Conservation (phyloP, 192 early-diverging fungal species). For the Phlyctochytrium planicorne region DNA sequence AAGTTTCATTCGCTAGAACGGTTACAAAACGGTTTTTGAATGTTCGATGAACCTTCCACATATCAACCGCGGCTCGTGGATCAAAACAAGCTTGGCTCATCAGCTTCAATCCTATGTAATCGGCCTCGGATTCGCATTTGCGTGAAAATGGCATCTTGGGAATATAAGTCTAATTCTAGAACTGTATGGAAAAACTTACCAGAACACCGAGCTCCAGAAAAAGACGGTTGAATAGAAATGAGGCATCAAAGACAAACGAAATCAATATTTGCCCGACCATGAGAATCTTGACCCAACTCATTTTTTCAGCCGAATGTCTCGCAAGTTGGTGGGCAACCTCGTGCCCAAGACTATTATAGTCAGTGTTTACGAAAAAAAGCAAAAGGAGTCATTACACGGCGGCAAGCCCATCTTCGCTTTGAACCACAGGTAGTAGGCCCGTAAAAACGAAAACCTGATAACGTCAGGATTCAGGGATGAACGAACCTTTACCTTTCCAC, state of each 20-base stretch:
- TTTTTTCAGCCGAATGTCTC: slow-evolving; percentile 87
- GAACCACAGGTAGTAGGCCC: slow-evolving; percentile 79
- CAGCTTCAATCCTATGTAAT: slow-evolving; percentile 78
- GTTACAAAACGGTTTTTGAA: not conserved
- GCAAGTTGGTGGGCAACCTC: slow-evolving; percentile 93
- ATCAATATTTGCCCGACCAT: slow-evolving; percentile 59
- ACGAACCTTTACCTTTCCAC: slow-evolving; percentile 27
- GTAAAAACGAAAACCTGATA: slow-evolving; percentile 89
- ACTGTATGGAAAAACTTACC: slow-evolving; percentile 9
- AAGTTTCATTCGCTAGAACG: slow-evolving; percentile 63
- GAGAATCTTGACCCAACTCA: slow-evolving; percentile 69
- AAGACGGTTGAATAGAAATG: slow-evolving; percentile 54
- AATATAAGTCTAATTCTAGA: not conserved
- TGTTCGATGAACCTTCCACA: slow-evolving; percentile 67
- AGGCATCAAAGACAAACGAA: slow-evolving; percentile 68
- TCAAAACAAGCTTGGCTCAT: slow-evolving; percentile 95
- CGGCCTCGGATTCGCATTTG: slow-evolving; percentile 89
- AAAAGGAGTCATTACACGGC: no score
- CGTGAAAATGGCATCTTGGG: slow-evolving; percentile 76
- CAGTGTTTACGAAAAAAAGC: no score
- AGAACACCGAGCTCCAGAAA: slow-evolving; percentile 71
- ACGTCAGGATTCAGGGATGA: not conserved
- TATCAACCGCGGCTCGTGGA: slow-evolving; percentile 68
- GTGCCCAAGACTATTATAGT: no score
- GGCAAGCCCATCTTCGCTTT: slow-evolving; percentile 85